These are phyloP conservation scores for Mesostigma viride DNA, from an alignment of 139 green algal genomes.

Conservation along the genomic window DNA sequence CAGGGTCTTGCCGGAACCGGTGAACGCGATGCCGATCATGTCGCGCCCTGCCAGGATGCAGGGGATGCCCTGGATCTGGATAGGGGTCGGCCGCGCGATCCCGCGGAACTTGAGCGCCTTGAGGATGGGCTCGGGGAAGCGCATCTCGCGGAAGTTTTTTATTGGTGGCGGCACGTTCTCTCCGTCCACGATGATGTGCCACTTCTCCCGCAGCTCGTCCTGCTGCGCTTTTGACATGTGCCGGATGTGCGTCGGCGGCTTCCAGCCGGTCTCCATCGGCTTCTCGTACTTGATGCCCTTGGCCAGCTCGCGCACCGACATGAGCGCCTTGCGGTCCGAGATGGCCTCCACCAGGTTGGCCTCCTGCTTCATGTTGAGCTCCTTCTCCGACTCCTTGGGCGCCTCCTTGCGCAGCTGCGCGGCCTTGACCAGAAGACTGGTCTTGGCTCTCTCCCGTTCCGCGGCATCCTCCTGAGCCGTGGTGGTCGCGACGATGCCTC, in stretches of 20 bases:
- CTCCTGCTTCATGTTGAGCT: slow-evolving; percentile 52
- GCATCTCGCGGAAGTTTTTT: slow-evolving; percentile 63
- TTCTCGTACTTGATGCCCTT: slow-evolving; percentile 60
- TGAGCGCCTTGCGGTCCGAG: slow-evolving; percentile 76
- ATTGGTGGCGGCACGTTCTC: slow-evolving; percentile 75
- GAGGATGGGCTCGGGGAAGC: slow-evolving; percentile 39
- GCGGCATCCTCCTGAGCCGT: background rate
- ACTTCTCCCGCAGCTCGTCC: slow-evolving; percentile 66
- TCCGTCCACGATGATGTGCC: slow-evolving; percentile 83
- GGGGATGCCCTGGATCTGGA: slow-evolving; percentile 79
- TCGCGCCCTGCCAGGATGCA: slow-evolving; percentile 81
- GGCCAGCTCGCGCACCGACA: slow-evolving; percentile 83
- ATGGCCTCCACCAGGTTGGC: slow-evolving; percentile 74
- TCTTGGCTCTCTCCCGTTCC: background rate
- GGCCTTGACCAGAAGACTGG: slow-evolving; percentile 24
- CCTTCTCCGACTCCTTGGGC: slow-evolving; percentile 49
- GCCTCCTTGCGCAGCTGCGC: slow-evolving; percentile 19
- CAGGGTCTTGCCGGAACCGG: slow-evolving; percentile 90
- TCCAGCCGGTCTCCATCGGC: slow-evolving; percentile 80
- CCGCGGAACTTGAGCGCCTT: slow-evolving; percentile 51
- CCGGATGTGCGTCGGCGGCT: slow-evolving; percentile 66
- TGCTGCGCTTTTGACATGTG: slow-evolving; percentile 49
- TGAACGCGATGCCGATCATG: slow-evolving; percentile 98
- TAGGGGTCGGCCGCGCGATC: slow-evolving; percentile 51
- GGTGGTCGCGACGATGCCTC: background rate